Base-by-base conservation (phyloP, 495 filamentous ascomycete species). In the Cenococcum geophilum region DNA sequence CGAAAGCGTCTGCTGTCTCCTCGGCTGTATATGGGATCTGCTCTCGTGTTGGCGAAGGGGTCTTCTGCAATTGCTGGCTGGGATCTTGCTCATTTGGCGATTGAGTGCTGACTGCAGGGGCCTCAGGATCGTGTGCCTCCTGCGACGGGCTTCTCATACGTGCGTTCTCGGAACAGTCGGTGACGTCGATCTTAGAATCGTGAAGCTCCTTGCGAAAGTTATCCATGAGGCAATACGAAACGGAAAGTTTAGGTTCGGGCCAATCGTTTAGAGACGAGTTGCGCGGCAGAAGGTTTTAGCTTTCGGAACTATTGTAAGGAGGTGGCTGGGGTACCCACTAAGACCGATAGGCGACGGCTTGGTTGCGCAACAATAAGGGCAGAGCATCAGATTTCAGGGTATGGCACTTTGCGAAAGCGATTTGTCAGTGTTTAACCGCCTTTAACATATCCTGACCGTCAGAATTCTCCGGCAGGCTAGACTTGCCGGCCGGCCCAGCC, bases 1-100 rank as follows among this genome's bases (percentile, higher is more conserved):
- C 49, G 49, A 52, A 32, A 6, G 49, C 49, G 25, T 52, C 49
- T 23, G 49, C 49, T 4, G 49, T 52, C 25, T 52, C 49, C 25
- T 52, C n/a, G 20, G 49, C 49, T 25, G 49, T 52, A 16, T 52
- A 52, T 25, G 21, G 9, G 21, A 27, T 8, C 23, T 52, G 49
- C 23, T 52, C 18, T 32, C 49, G 49, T 20, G 49, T 16, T 6
- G 49, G 49, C 14, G 49, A 52, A 8, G 25, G 14, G 49, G 21
- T 25, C 23, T 22, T 52, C 40, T 45, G 40, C 40, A 18, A 45
- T 14, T 4, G 40, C 40, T 10, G 40, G 4, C 11, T 45, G 14
- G 40, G 18, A 16, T 45, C 14, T 2, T 1, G 12, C 2, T 45
- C 18, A 1, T 45, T 45, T 45, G 40, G 40, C 40, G 40, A 45